These are phyloP conservation scores for Saprolegnia diclina DNA, from an alignment of 352 stramenopile species.

Conservation along the genomic window DNA sequence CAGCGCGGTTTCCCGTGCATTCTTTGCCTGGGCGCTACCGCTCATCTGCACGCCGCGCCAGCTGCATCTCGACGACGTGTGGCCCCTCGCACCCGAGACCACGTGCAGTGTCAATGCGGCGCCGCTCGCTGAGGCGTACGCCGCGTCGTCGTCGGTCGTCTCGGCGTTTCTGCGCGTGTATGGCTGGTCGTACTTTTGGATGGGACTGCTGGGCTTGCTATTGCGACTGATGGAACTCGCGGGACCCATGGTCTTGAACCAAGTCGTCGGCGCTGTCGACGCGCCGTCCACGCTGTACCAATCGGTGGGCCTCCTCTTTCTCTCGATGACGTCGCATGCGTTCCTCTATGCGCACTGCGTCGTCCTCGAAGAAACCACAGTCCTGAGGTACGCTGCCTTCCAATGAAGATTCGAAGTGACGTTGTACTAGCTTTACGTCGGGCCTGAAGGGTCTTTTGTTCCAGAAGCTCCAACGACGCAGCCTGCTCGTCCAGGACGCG, in stretches of 20 bases:
- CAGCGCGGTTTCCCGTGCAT: slow-evolving; percentile 31
- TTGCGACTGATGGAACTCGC: slow-evolving; percentile 18
- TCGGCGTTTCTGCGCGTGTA: neutral
- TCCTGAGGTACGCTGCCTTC: slow-evolving; percentile 15
- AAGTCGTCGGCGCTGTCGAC: neutral
- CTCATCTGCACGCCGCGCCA: slow-evolving; percentile 30
- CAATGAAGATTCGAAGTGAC: neutral
- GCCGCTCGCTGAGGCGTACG: neutral
- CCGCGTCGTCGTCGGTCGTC: slow-evolving; percentile 11
- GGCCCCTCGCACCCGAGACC: slow-evolving; percentile 39
- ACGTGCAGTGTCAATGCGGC: slow-evolving; percentile 29
- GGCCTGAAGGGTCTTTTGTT: slow-evolving; percentile 20
- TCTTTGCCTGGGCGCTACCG: slow-evolving; percentile 37
- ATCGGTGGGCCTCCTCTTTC: slow-evolving; percentile 18
- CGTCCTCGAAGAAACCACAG: slow-evolving; percentile 6
- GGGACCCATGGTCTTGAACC: slow-evolving; percentile 17
- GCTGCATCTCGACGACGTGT: slow-evolving; percentile 39
- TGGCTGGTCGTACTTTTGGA: neutral
- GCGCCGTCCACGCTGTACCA: neutral
- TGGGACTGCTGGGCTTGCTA: slow-evolving; percentile 6
- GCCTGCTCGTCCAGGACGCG: neutral
- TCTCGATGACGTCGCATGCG: neutral
- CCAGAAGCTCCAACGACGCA: neutral
- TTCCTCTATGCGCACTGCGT: slow-evolving; percentile 10
- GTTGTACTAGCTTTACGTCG: slow-evolving; percentile 5